These are phyloP conservation scores for Triticum dicoccoides DNA, from an alignment of 176 grass and related monocot species.

Conservation along the genomic window DNA sequence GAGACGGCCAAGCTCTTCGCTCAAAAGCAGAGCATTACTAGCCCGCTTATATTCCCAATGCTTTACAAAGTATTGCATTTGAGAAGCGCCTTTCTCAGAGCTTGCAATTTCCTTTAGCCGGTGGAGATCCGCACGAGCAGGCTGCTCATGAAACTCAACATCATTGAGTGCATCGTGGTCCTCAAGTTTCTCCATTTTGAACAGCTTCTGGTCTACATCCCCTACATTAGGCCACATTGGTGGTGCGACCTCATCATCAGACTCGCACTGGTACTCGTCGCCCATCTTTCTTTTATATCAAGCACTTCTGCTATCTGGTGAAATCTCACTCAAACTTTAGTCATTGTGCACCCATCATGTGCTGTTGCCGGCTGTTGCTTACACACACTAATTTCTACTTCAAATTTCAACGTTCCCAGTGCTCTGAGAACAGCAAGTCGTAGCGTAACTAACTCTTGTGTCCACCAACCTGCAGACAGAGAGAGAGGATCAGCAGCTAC, in stretches of 20 bases:
- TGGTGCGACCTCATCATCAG: conserved; percentile 59
- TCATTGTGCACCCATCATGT: background rate
- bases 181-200: conserved; percentile 57
- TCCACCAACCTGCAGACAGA: background rate
- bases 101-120: conserved; percentile 55
- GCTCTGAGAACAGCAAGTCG: background rate
- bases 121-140: conserved; percentile 41
- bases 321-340: conserved; percentile 15
- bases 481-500: conserved; percentile 15
- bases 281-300: conserved; percentile 51
- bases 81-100: conserved; percentile 72
- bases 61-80: conserved; percentile 64
- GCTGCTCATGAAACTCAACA: conserved; percentile 39
- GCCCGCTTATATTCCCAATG: conserved; percentile 62
- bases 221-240: conserved; percentile 87
- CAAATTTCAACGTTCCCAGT: background rate
- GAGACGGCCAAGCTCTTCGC: conserved; percentile 60
- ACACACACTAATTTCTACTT: background rate
- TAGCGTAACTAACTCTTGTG: background rate
- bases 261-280: conserved; percentile 46
- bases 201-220: conserved; percentile 58
- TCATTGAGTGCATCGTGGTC: conserved; percentile 60
- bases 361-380: background rate
- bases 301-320: background rate
- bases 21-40: conserved; percentile 49